These are phyloP conservation scores for Septoria linicola DNA, from an alignment of 2,329 filamentous ascomycete species.

Conservation along the genomic window DNA sequence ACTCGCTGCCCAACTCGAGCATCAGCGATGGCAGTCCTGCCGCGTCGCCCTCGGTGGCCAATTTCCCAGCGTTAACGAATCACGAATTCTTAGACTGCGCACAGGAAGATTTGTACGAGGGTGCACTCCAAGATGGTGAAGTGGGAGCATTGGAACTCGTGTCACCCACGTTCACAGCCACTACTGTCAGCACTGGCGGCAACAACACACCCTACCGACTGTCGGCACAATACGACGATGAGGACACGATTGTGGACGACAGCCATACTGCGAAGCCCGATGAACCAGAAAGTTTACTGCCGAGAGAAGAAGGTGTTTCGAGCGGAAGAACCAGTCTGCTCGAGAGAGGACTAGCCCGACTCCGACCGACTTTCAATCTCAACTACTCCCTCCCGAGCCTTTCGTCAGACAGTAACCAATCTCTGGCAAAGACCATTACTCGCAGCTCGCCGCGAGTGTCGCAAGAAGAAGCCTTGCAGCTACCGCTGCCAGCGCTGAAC, in stretches of 20 bases:
- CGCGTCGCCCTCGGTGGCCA: conserved; percentile 9
- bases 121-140: conserved; percentile 13
- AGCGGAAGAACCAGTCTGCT: conserved; percentile 13
- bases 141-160: conserved; percentile 24
- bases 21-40: conserved; percentile 21
- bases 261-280: no score
- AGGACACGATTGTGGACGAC: neutral
- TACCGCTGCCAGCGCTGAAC: conserved; percentile 9
- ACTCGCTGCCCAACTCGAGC: conserved; percentile 24
- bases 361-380: conserved; percentile 15
- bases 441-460: neutral
- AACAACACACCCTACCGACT: conserved; percentile 32
- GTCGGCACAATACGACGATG: conserved; percentile 12
- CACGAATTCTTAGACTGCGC: neutral
- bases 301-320: neutral
- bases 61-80: neutral
- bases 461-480: neutral
- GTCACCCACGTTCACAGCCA: conserved; percentile 38
- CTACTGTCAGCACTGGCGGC: conserved; percentile 35
- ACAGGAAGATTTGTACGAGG: conserved; percentile 7
- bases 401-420: conserved; percentile 21
- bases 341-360: conserved; percentile 14
- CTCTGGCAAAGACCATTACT: conserved; percentile 20
- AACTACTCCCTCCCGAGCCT: conserved; percentile 27
- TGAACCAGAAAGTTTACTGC: no score